A percentile compares a stretch with the other conserved stretches of the same genome.
phyloP scores from a whole-genome alignment of 2,329 filamentous ascomycete species.

The Cadophora sp. region DNA sequence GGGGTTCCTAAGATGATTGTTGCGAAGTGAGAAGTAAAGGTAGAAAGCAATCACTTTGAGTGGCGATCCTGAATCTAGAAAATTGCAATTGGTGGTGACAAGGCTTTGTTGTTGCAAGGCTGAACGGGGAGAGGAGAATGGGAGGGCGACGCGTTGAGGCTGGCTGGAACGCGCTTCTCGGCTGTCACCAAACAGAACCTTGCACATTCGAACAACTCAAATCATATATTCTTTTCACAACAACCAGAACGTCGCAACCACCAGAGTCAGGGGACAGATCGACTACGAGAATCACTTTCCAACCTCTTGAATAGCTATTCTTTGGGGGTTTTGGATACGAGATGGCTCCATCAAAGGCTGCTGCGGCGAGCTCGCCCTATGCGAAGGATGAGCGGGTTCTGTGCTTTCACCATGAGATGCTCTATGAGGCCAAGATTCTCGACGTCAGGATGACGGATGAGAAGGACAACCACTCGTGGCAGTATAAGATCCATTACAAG shows the following conservation, averaged over 20 bases:
- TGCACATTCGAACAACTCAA: conserved; percentile 1
- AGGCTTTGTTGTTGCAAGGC: conserved; percentile 9
- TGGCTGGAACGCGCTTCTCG: conserved; percentile 15
- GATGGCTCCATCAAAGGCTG: conserved; percentile 46
- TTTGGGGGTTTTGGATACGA: conserved; percentile 13
- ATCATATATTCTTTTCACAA: conserved; percentile 12
- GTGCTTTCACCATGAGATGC: conserved; percentile 95
- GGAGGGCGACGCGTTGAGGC: conserved; percentile 16
- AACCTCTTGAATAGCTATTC: background rate
- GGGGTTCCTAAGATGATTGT: background rate
- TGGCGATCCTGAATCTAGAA: background rate
- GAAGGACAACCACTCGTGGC: conserved; percentile 67
- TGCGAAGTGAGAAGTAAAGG: background rate
- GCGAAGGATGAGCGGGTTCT: conserved; percentile 89
- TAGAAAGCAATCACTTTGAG: background rate
- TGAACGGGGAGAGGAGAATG: background rate
- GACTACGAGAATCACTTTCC: background rate
- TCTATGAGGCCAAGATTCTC: conserved; percentile 96
- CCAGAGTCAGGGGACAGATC: background rate
- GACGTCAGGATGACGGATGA: conserved; percentile 74
- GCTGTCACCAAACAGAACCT: conserved; percentile 14
- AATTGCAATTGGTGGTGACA: background rate
- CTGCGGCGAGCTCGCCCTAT: conserved; percentile 39
- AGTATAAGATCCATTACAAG: conserved; percentile 97
- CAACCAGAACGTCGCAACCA: background rate